Percentiles rank a stretch among this genome's conserved stretches.
Conservation (phyloP, 495 filamentous ascomycete species). For the Trichoderma parareesei region DNA sequence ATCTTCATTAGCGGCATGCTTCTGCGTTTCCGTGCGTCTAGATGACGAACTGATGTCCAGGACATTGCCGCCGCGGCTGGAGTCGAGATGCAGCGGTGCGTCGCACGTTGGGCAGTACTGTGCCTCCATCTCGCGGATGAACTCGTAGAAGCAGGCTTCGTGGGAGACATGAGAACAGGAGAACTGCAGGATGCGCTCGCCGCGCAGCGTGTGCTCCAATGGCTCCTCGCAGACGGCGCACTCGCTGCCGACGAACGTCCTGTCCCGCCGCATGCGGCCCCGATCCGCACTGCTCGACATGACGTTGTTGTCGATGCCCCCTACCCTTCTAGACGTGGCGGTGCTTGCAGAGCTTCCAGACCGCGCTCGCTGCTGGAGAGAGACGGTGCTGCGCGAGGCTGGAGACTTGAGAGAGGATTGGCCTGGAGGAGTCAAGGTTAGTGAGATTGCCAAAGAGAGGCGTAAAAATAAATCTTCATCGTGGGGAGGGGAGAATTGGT, state of each 20-base stretch:
- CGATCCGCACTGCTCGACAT: slow-evolving; percentile 75
- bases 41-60: slow-evolving; percentile 74
- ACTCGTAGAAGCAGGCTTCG: slow-evolving; percentile 99
- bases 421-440: background rate
- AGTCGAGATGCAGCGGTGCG: slow-evolving; percentile 86
- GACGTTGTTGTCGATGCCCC: slow-evolving; percentile 20
- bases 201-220: slow-evolving; percentile 89
- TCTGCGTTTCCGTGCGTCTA: slow-evolving; percentile 7
- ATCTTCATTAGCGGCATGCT: slow-evolving; percentile 8
- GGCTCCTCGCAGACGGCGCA: slow-evolving; percentile 98
- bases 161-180: slow-evolving; percentile 94
- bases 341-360: background rate
- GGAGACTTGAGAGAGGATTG: background rate
- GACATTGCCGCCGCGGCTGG: slow-evolving; percentile 90
- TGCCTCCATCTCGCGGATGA: slow-evolving; percentile 88
- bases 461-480: slow-evolving; percentile 9
- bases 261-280: slow-evolving; percentile 72
- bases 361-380: slow-evolving; percentile 1
- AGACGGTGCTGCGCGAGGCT: slow-evolving; percentile 1
- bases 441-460: slow-evolving; percentile 10
- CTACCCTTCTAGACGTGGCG: slow-evolving; percentile 16
- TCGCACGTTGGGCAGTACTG: slow-evolving; percentile 95
- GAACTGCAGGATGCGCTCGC: slow-evolving; percentile 92
- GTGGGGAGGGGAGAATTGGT: slow-evolving; percentile 13
- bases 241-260: slow-evolving; percentile 90